These are phyloP conservation scores for Neofusicoccum ribis DNA, from an alignment of 2,329 filamentous ascomycete species.

Conservation along the genomic window DNA sequence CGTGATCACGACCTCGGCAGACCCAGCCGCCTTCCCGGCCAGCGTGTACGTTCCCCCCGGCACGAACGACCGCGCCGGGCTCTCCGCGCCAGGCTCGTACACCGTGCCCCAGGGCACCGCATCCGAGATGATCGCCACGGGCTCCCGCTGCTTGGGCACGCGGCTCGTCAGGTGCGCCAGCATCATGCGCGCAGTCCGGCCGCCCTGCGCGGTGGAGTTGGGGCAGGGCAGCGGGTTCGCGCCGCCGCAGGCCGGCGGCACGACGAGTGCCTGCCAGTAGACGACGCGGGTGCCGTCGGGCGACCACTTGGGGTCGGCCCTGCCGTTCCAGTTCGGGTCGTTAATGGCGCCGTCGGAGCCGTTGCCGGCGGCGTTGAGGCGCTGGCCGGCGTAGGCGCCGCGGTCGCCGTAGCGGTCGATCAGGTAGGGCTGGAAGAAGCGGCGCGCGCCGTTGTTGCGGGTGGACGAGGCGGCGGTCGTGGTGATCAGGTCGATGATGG, in stretches of 20 bases:
- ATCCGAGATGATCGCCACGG: constrained; percentile 31
- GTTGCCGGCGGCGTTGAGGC: constrained; percentile 40
- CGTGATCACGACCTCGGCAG: constrained; percentile 26
- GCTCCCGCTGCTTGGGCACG: constrained; percentile 25
- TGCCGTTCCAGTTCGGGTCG: constrained; percentile 52
- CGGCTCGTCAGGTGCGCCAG: constrained; percentile 41
- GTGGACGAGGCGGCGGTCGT: constrained; percentile 39
- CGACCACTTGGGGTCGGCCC: constrained; percentile 47
- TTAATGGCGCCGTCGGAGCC: constrained; percentile 39
- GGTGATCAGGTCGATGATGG: constrained; percentile 42
- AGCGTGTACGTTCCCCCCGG: constrained; percentile 23
- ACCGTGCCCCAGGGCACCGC: constrained; percentile 38
- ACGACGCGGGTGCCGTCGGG: constrained; percentile 46
- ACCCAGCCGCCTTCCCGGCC: constrained; percentile 21
- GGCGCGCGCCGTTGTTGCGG: constrained; percentile 48
- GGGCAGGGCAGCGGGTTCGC: constrained; percentile 46
- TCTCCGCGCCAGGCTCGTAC: constrained; percentile 28
- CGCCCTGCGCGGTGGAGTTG: constrained; percentile 41
- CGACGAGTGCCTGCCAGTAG: constrained; percentile 44
- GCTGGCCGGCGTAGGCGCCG: constrained; percentile 47
- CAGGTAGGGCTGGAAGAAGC: constrained; percentile 51
- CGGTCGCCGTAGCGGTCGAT: constrained; percentile 49
- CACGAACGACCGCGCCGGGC: not conserved
- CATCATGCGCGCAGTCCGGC: constrained; percentile 44
- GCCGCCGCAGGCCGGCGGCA: constrained; percentile 46